Evolutionary conservation across 1,284 basidiomycete genomes (phyloP), one percentile per base, ranked within the genome.

Genomic region (Cryptococcus amylolentus): DNA sequence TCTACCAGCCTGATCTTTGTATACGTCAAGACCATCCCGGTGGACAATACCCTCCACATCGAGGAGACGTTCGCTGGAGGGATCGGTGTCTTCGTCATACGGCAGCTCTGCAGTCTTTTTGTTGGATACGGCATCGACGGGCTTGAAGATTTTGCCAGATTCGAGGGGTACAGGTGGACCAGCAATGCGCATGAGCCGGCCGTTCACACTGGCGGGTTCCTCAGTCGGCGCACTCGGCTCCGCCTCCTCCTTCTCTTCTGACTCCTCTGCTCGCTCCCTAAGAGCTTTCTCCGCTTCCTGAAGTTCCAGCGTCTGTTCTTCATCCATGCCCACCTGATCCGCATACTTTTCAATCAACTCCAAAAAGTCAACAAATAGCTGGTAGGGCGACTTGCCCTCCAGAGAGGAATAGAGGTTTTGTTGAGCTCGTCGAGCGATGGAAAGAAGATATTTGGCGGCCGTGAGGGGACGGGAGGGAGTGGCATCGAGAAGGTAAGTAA

Each of bases 1-100:
- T 38, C 91, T 84, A 10, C 96, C 96, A 1, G 93, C 91, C 78
- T 98, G 95, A 75, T 99, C 96, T 69, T 91, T 91, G 77, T 96
- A 98, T 14, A 91, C 80, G 4, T 82, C 82, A 38, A 99, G 80
- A 8, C 95, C 96, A 65, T 98, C 92, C 52, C 85, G 83, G 41
- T 84, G 83, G 39, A 98, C 84, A 60, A 98, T 88, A 26, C 81
- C 80, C 66, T 94, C 91, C 49, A 98, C 86, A 68, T 98, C 91
- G 51, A 98, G 82, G 65, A 84, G 88, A n/a, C 82, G 81, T 0
- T 81, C 61, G 71, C 82, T 88, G n/a, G 80, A 75, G 1, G 90
- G 85, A 68, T 96, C 89, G 61, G 88, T 88, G 67, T 96, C 91
- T 63, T 87, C 85, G 69, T 90, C 85, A 58, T 89, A 88, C 0